phyloP scores from a whole-genome alignment of 192 early-diverging fungal genomes.

The Chytriomyces sp. region DNA sequence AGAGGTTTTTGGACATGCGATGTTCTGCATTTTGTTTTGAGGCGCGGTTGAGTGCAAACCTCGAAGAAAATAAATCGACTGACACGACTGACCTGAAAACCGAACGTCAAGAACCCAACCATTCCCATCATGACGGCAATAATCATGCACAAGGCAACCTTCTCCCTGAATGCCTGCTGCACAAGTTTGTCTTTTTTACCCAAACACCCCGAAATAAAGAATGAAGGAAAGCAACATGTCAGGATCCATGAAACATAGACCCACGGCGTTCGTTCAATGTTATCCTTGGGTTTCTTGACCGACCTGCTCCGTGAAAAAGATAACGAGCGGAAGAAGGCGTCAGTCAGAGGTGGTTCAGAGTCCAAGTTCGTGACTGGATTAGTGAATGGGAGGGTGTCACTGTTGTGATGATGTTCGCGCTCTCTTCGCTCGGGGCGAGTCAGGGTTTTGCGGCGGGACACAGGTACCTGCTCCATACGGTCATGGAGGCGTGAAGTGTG shows the following conservation, averaged over 20 bases:
- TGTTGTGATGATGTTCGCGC: neutral
- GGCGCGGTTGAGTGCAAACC: neutral
- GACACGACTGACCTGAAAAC: constrained; percentile 31
- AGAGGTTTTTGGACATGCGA: neutral
- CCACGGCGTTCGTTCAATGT: constrained; percentile 10
- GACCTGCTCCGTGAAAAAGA: neutral
- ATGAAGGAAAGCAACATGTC: constrained; percentile 31
- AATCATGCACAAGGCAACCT: constrained; percentile 54
- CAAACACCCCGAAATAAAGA: constrained; percentile 13
- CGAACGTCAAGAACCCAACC: constrained; percentile 54
- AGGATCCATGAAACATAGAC: constrained; percentile 31
- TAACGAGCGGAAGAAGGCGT: neutral
- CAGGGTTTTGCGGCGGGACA: constrained; percentile 4
- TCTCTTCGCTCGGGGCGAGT: constrained; percentile 4
- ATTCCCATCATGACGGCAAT: constrained; percentile 43
- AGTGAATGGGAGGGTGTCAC: neutral
- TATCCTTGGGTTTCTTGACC: neutral
- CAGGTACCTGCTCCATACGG: constrained; percentile 24
- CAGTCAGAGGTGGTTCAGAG: neutral
- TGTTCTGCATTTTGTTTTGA: constrained; percentile 1
- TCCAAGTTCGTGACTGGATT: neutral
- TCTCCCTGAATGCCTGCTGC: constrained; percentile 58
- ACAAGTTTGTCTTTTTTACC: constrained; percentile 39
- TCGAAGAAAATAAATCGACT: neutral
- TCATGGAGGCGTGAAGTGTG: neutral